Percentiles rank a stretch among this genome's conserved stretches.
Evolutionary conservation across 441 rosid species (phyloP).

Genomic region (Aquilaria agallochum): DNA sequence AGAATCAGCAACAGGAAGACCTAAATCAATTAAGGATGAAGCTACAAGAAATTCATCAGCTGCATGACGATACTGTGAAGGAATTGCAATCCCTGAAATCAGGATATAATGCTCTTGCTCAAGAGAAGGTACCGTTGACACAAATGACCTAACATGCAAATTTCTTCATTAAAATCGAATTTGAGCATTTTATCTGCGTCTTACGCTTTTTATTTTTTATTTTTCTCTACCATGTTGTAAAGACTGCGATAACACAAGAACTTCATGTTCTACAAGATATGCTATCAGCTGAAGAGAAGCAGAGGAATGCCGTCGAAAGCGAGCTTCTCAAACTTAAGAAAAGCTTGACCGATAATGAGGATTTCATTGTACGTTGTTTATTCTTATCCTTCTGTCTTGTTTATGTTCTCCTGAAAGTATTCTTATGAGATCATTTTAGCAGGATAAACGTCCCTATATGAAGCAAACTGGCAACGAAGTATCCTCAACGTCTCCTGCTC

Average conservation of each 20-base stretch:
- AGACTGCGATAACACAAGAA: slow-evolving; percentile 67
- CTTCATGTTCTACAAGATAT: slow-evolving; percentile 49
- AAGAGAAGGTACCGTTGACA: slow-evolving; percentile 55
- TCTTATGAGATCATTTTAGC: slow-evolving; percentile 24
- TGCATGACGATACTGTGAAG: slow-evolving; percentile 40
- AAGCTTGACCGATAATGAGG: slow-evolving; percentile 50
- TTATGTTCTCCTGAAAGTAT: slow-evolving; percentile 4
- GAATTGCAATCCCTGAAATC: slow-evolving; percentile 68
- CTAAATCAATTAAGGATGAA: slow-evolving; percentile 40
- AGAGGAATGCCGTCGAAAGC: slow-evolving; percentile 58
- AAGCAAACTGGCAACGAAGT: slow-evolving; percentile 56
- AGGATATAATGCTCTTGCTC: slow-evolving; percentile 42
- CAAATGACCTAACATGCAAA: neutral
- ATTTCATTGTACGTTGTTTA: slow-evolving; percentile 44
- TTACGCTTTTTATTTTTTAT: neutral
- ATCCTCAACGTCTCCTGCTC: slow-evolving; percentile 29
- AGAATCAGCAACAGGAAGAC: slow-evolving; percentile 54
- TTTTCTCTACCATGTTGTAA: slow-evolving; percentile 13
- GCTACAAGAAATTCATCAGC: slow-evolving; percentile 47
- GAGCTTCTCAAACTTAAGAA: slow-evolving; percentile 64
- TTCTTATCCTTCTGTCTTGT: slow-evolving; percentile 7
- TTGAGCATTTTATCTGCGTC: slow-evolving; percentile 2
- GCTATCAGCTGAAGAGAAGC: slow-evolving; percentile 68
- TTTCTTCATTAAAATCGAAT: neutral
- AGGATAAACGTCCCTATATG: slow-evolving; percentile 46